Evolutionary conservation across 768 basidiomycete genomes (phyloP), one percentile per base, ranked within the genome.

Genomic region (Saitozyma sp.): DNA sequence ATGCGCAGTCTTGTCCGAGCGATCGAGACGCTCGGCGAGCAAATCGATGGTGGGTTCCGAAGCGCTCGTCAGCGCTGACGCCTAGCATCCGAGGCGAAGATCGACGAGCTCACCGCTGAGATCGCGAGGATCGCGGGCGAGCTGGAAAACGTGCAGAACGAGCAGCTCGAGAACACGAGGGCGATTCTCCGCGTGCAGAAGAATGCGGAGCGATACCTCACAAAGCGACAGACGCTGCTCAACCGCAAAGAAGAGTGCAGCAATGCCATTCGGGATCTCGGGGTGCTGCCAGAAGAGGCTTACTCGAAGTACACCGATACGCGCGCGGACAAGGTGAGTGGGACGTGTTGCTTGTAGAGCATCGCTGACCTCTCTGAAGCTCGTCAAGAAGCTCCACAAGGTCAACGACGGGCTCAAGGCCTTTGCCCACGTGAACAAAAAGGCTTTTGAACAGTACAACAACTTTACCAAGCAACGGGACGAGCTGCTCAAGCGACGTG

Each of bases 361-460:
- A 17, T 20, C 58, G 46, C 54, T 67, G 60, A 67, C 62, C 8
- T 16, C 1, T 6, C 63, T 17, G 29, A 70, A 99, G 95, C 84
- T 99, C 50, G 86, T 94, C 72, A 95, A 92, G 81, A 89, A 89
- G 67, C 84, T 99, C n/a, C 93, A 95, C 68, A 83, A 84, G 13
- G 88, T 93, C 64, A 96, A 97, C 74, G 94, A 98, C 74, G 86
- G 87, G 37, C 82, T 99, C 70, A 95, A 96, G 79, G 95, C 93
- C 78, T 99, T 94, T 73, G 91, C 92, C 0, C 93, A 97, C 75
- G 95, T 98, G 65, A 99, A 99, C 83, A 99, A 99, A 84, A 97
- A 98, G 75, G 96, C 95, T 1, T 95, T 95, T 75, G 96, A 99
- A 78, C 95, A 98, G 78, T 98, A 96, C 82, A 91, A 86, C 78